Evolutionary conservation across 1,139 yeast genomes (phyloP), one percentile per base, ranked within the genome.

Genomic region (Taphrina sp.): DNA sequence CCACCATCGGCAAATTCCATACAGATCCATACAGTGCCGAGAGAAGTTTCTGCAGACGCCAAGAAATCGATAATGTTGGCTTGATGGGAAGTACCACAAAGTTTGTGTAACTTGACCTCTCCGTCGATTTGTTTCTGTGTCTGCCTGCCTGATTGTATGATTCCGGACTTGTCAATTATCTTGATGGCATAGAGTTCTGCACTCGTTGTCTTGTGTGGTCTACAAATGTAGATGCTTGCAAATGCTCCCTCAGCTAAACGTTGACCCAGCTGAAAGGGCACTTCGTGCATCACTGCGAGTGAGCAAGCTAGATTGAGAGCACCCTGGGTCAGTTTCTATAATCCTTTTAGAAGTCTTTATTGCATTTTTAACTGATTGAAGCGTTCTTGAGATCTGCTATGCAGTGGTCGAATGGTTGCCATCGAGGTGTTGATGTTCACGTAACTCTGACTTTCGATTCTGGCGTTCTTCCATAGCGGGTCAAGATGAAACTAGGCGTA

Each of bases 1-100:
- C 89, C 89, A 55, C 85, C 85, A 36, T 75, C 74, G 0, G 86
- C 87, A 56, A 80, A 69, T 63, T 83, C 88, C 75, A 83, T 73
- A 7, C 79, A 78, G 59, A 82, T 75, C 79, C 83, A 82, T 12
- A 49, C 36, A 22, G 20, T 10, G n/a, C 54, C 54, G 22, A 35
- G 36, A 12, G 31, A 14, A 12, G 36, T 31, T 1, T 78, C 73
- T 1, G 81, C 82, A 61, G 77, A 74, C 63, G 75, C 79, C 38
- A 76, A 68, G 52, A 81, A 70, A 58, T 72, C 73, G 44, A 83
- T 74, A 14, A 83, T 75, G 63, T 83, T 82, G 4, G 77, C 77
- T 64, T 82, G 85, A 4, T 35, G 37, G 10, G 49, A 44, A 3
- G 74, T 70, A 16, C 77, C 72, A 63, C 85, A 80, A 39, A 71